Evolutionary conservation across 768 basidiomycete species (phyloP), one percentile per base, ranked within the genome.

Genomic region (Boletus vermiculosoides): DNA sequence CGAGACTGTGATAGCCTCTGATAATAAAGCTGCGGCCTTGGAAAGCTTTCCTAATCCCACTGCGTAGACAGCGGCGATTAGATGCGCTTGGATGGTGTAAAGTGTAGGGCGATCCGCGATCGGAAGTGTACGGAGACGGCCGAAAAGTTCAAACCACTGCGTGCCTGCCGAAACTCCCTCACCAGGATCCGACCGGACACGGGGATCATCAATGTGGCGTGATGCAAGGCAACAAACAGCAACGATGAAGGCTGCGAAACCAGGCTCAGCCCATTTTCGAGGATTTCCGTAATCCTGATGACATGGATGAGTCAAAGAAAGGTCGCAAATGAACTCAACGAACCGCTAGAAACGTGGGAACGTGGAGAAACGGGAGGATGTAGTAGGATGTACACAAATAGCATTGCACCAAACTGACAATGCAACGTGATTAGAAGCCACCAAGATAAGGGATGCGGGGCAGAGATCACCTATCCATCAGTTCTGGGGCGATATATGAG

Each of bases 221-320:
- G 93, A 95, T 0, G 93, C 88, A 6, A 97, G 80, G 61, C 93
- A 95, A 68, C 94, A 96, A 34, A 95, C 80, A 1, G 93, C 83
- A n/a, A 96, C 92, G 58, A 96, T 91, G 68, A 95, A 94, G 11
- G 93, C 87, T 40, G 90, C 92, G 66, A 97, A 97, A 10, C 94
- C 94, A 9, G 94, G 92, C 73, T 95, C 93, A 49, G 88, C 91
- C 94, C 94, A 96, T 78, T 94, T 94, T 73, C 85, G 83, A 50
- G 94, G 94, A 62, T 94, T 91, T 41, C 91, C 92, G 69, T 97
- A 97, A 72, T 97, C 94, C 88, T 91, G 61, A 2, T 54, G 50
- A 45, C 37, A 54, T 13, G 52, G 36, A 52, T 67, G 63, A 63
- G 72, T 9, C 34, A 52, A 50, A 18, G 57, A 56, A 45, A 28